Base-by-base conservation (phyloP, 768 basidiomycete species). In the Ramaria rubella region DNA sequence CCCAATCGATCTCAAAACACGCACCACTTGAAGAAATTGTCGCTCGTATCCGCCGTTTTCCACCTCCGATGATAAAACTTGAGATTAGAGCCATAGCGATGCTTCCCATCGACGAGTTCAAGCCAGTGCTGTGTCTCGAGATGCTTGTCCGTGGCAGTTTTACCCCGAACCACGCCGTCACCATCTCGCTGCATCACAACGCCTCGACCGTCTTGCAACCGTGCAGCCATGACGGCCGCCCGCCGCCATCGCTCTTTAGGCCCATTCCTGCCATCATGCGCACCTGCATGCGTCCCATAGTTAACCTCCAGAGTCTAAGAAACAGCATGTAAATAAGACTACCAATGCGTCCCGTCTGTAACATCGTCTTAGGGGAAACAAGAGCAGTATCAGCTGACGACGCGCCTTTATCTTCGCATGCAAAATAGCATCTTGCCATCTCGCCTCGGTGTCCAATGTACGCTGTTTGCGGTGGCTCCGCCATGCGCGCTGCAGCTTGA, bases 1-100 rank as follows among this genome's bases (percentile, higher is more conserved):
- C 34, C 24, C 49, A 24, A n/a, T n/a, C n/a, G n/a, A n/a, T n/a
- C n/a, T n/a, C n/a, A 24, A 54, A 53, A 19, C 19, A 38, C 51
- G 46, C 9, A 80, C 82, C 82, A 84, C 58, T 69, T 69, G 69
- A 86, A 87, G 64, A 87, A 86, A 64, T 85, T 86, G 55, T 86
- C 83, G 27, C 61, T 64, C 0, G 85, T 85, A 58, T 85, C 78
- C 7, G 74, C 75, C 49, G 77, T 72, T 57, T 77, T 71, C 85
- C 86, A 87, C 52, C 67, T 66, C 55, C 67, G 69, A 62, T 84
- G 82, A 64, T 86, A 87, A 69, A 70, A 81, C 72, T 70, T 69
- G 81, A 80, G 67, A 64, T 82, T 83, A 38, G 81, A 78, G 11
- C 81, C 82, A 72, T 83, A 84, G 26, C 82, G 75, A 64, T 84